Evolutionary conservation across 1,139 yeast species (phyloP).

Genomic region (Blastobotrys capitulatus): DNA sequence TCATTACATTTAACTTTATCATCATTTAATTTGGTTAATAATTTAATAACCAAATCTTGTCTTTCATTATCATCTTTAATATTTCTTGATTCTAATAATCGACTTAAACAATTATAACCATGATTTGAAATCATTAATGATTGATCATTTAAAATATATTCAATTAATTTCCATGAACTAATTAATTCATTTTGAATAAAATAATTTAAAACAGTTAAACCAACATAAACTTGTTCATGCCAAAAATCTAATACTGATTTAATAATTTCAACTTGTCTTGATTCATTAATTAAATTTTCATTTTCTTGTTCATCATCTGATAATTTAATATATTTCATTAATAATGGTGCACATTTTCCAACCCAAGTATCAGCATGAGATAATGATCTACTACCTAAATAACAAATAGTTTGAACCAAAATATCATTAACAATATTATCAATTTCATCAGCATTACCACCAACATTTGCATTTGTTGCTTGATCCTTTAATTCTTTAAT

Average conservation of each 20-base stretch:
- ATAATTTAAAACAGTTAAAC: conserved; percentile 62
- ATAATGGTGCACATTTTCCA: conserved; percentile 48
- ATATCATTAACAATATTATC: conserved; percentile 52
- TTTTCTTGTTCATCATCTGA: conserved; percentile 20
- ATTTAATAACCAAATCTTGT: conserved; percentile 1
- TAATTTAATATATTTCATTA: conserved; percentile 42
- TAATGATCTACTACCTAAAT: conserved; percentile 82
- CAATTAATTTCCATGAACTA: conserved; percentile 16
- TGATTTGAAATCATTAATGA: conserved; percentile 9
- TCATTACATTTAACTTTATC: not conserved
- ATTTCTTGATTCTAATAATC: conserved; percentile 6
- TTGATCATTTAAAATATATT: conserved; percentile 13
- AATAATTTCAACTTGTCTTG: conserved; percentile 19
- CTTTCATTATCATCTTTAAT: not conserved
- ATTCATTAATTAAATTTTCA: not conserved
- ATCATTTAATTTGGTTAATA: not conserved
- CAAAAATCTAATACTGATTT: conserved; percentile 68
- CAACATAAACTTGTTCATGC: conserved; percentile 78
- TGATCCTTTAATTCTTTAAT: conserved; percentile 35
- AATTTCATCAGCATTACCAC: conserved; percentile 34
- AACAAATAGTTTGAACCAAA: conserved; percentile 66
- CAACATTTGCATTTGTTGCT: conserved; percentile 24
- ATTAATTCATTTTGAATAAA: conserved; percentile 42
- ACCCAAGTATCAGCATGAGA: conserved; percentile 78
- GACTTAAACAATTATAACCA: conserved; percentile 9